Evolutionary conservation across 345 rosid genomes (phyloP), one percentile per base, ranked within the genome.

Genomic region (Eucalyptus rudis): DNA sequence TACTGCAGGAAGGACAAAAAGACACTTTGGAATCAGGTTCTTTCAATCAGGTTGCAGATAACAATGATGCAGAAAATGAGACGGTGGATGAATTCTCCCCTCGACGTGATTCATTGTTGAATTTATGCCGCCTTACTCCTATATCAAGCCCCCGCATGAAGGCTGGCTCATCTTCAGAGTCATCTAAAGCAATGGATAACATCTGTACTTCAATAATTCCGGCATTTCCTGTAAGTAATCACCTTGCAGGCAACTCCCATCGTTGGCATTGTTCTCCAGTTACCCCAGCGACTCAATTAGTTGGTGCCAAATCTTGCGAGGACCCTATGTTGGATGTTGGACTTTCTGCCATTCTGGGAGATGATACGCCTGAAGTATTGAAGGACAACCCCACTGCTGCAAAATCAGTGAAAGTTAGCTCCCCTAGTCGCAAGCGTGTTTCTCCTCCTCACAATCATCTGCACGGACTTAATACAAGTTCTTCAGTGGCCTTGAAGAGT

Each of bases 351-450:
- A 86, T 87, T 89, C 43, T 90, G 33, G 95, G 90, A 89, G 95
- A 94, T 87, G 96, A 93, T 86, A 92, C 93, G 16, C 94, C 93
- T 29, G 95, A 94, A 88, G 90, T 93, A 79, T 89, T 93, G 91
- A 91, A 91, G 90, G 94, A 94, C 49, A 88, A 90, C 86, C 88
- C 93, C 15, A 89, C 92, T 16, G 89, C 92, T 33, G 49, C 81
- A 66, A 83, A 92, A 87, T 54, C 94, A 79, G 92, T 94, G 86
- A 93, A 92, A 90, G 90, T 90, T 87, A 91, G 91, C 87, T 95
- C 96, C 45, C 97, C 96, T 17, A 94, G 89, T 64, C 87, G 92
- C 44, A 94, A 94, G 87, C 91, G 95, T 88, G 94, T 95, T 88
- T 94, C 95, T 86, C 94, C 95, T 88, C 95, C 96, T 49, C 93